Evolutionary conservation across 768 basidiomycete species (phyloP), one percentile per base, ranked within the genome.

Genomic region (Astraeus odoratus): DNA sequence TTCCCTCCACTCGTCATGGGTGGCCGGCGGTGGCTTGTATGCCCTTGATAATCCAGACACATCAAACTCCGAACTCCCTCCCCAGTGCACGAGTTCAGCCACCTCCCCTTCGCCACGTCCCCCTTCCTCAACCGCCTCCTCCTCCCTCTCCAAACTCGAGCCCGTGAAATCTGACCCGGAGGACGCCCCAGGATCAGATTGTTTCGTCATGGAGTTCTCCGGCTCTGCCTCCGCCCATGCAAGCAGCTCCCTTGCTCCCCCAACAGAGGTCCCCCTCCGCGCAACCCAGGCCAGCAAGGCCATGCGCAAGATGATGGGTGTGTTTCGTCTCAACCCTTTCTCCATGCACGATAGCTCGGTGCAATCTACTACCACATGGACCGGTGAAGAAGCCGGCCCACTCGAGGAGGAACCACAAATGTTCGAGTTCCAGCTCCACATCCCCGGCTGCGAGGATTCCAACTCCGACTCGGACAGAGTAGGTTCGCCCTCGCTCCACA

Each of bases 301-400:
- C 35, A 86, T 86, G 86, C 76, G 80, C 43, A 67, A 68, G 39
- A 79, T 86, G 78, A 89, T 89, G 86, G 76, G 77, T 34, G 77
- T 80, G 18, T 85, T 88, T 60, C 75, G 86, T 7, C 72, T 87
- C 53, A 82, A 87, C 60, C 84, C 83, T 0, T 88, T 88, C 53
- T 74, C 83, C 19, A 77, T 80, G 66, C 78, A 83, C 51, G 76
- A 69, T 47, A 72, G 69, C 24, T 57, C 60, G 3, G 66, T 71
- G 30, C 70, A 71, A 38, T 68, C 70, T 4, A 48, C 63, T 3
- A 61, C 68, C 5, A 64, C 71, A 7, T 76, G 73, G 72, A 66
- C 63, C 8, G 68, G 70, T 44, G 71, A 74, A 43, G 75, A 77
- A 43, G 74, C 80, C 4, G 74, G 75, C 1, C 77, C 84, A 0